phyloP scores from a whole-genome alignment of 306 rosid genomes.

The Ceratonia siliqua region DNA sequence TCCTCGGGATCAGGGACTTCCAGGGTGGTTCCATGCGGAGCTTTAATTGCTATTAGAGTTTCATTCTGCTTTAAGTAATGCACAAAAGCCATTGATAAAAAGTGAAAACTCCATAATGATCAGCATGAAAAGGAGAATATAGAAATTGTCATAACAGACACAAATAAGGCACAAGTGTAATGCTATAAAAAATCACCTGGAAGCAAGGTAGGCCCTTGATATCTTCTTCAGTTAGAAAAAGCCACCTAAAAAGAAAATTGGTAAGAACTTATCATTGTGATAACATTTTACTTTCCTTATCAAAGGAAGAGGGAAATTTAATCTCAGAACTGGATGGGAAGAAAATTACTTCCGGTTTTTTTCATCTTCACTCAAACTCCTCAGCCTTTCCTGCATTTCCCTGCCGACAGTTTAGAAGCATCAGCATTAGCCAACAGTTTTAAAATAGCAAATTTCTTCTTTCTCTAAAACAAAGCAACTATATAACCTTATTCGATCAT shows the following conservation, averaged over 20 bases:
- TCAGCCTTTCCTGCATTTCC: conserved; percentile 84
- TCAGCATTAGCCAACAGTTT: conserved; percentile 31
- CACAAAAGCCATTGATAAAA: conserved; percentile 28
- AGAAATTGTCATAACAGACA: conserved; percentile 11
- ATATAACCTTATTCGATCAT: conserved; percentile 82
- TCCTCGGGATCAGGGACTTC: conserved; percentile 99
- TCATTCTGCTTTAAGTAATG: conserved; percentile 66
- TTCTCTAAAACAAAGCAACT: conserved; percentile 32
- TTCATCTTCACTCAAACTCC: conserved; percentile 83
- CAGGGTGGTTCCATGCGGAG: conserved; percentile 98
- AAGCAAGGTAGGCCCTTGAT: conserved; percentile 86
- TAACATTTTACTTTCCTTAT: conserved; percentile 2
- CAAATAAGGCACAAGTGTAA: not conserved
- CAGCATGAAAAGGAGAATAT: conserved; percentile 34
- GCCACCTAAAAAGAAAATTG: conserved; percentile 55
- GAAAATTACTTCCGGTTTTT: conserved; percentile 69
- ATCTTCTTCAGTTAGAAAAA: conserved; percentile 93
- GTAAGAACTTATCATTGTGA: conserved; percentile 11
- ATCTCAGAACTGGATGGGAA: conserved; percentile 20
- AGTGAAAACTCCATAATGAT: conserved; percentile 18
- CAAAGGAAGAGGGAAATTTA: conserved; percentile 8
- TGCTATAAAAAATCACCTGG: conserved; percentile 48
- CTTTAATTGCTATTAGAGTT: conserved; percentile 95
- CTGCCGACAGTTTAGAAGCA: conserved; percentile 51
- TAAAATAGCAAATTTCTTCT: conserved; percentile 9